Conservation (phyloP, 805 yeast species). For the Torulaspora microellipsoides region DNA sequence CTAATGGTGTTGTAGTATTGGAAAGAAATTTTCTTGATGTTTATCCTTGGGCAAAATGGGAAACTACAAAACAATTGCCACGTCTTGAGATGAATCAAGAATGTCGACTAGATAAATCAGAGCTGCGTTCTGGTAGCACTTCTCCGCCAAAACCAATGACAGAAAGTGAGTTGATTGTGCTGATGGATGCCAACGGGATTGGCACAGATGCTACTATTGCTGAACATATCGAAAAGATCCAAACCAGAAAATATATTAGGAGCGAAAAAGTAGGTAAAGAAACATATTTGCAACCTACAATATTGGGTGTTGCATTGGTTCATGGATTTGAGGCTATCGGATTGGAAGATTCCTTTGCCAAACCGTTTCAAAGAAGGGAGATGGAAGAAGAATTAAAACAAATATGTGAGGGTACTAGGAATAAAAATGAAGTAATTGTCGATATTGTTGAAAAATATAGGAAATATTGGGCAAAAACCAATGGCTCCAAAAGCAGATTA, state of each 20-base stretch:
- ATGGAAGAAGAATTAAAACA: slow-evolving; percentile 63
- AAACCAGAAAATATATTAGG: slow-evolving; percentile 59
- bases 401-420: slow-evolving; percentile 61
- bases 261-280: slow-evolving; percentile 40
- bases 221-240: slow-evolving; percentile 86
- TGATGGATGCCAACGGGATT: slow-evolving; percentile 96
- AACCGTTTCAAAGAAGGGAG: slow-evolving; percentile 78
- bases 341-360: slow-evolving; percentile 70
- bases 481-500: slow-evolving; percentile 24
- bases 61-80: slow-evolving; percentile 60
- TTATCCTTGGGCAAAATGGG: slow-evolving; percentile 78
- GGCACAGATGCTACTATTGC: slow-evolving; percentile 99
- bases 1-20: slow-evolving; percentile 69
- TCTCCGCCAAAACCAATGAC: slow-evolving; percentile 79
- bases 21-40: slow-evolving; percentile 78
- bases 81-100: slow-evolving; percentile 52
- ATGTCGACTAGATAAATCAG: slow-evolving; percentile 52
- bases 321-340: slow-evolving; percentile 83
- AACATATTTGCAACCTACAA: slow-evolving; percentile 64
- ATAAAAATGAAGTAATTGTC: slow-evolving; percentile 49
- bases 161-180: slow-evolving; percentile 83
- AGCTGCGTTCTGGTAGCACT: slow-evolving; percentile 69
- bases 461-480: slow-evolving; percentile 40
- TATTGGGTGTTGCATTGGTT: slow-evolving; percentile 78
- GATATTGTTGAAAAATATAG: slow-evolving; percentile 55